Evolutionary conservation across 1,284 basidiomycete species (phyloP), one percentile per base, ranked within the genome.

Genomic region (Cryptococcus sp.): DNA sequence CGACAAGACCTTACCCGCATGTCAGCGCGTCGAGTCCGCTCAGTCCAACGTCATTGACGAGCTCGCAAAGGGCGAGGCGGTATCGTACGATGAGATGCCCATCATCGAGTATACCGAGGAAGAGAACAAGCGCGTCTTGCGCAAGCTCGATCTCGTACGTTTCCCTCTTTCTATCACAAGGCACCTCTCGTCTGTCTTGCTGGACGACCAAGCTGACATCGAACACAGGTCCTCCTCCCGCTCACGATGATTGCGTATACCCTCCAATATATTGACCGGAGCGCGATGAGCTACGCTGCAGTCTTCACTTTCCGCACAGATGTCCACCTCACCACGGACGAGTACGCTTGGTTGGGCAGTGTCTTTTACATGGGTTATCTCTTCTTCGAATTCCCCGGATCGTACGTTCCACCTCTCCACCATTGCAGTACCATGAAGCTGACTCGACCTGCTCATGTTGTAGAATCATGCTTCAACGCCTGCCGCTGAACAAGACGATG

Each of bases 181-280:
- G 2, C n/a, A n/a, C 7, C 55, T 30, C 13, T 15, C 8, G 10
- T 13, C 8, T 17, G n/a, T 38, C 16, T 43, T 50, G 49, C 27
- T 50, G n/a, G 17, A 27, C 10, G 7, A 22, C 19, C 13, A 15
- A 10, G 25, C 27, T 35, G 13, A 35, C 8, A 3, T 5, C 11
- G n/a, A 51, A 41, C 20, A 17, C 35, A 71, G 69, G 38, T 66
- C 7, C 63, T 76, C 0, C 57, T 78, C 8, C 75, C 76, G 16
- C 68, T 76, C 39, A 71, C 73, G 17, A 71, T 75, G 60, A 61
- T 63, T 13, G 71, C 75, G 39, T 78, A 77, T 52, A 73, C 69
- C 15, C 56, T 78, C n/a, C 76, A 78, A 54, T 78, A 74, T 54
- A 66, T 75, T 45, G 76, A 78, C 61, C 71, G 75, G 52, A 70